These are phyloP conservation scores for Fusarium staphyleae DNA, from an alignment of 2,329 filamentous ascomycete genomes.

Conservation along the genomic window DNA sequence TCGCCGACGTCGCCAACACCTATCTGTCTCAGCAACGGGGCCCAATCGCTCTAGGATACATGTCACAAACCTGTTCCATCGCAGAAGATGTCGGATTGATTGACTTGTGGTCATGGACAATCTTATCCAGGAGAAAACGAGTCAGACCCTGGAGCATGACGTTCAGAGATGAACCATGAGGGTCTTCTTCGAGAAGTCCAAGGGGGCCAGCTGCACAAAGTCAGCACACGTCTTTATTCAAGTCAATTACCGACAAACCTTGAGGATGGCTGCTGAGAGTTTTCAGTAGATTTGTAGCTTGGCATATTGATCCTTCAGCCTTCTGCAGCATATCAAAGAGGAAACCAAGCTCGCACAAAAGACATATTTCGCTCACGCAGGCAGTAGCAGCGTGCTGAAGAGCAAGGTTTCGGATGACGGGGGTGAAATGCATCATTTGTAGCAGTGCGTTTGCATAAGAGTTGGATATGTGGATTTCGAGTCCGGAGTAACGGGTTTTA, in stretches of 20 bases:
- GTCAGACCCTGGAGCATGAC: slow-evolving; percentile 86
- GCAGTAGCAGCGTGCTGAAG: slow-evolving; percentile 87
- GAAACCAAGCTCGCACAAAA: slow-evolving; percentile 94
- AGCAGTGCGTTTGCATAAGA: slow-evolving; percentile 94
- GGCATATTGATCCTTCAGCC: slow-evolving; percentile 90
- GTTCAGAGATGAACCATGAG: slow-evolving; percentile 74
- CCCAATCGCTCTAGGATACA: neutral
- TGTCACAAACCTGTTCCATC: slow-evolving; percentile 69
- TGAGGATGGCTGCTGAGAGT: slow-evolving; percentile 85
- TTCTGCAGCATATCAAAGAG: slow-evolving; percentile 98
- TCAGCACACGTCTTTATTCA: slow-evolving; percentile 27
- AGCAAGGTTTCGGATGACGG: slow-evolving; percentile 84
- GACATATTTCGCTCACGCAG: slow-evolving; percentile 82
- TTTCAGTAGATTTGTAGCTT: slow-evolving; percentile 93
- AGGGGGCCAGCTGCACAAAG: slow-evolving; percentile 66
- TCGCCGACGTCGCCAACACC: slow-evolving; percentile 73
- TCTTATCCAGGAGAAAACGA: slow-evolving; percentile 83
- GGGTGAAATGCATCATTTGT: slow-evolving; percentile 91
- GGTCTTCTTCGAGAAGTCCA: slow-evolving; percentile 84
- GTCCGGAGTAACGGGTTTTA: slow-evolving; percentile 85
- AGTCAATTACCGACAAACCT: slow-evolving; percentile 52
- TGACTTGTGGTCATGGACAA: slow-evolving; percentile 77
- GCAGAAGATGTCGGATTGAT: slow-evolving; percentile 67
- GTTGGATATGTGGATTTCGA: slow-evolving; percentile 96
- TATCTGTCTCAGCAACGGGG: slow-evolving; percentile 3